Evolutionary conservation across 2,329 filamentous ascomycete genomes (phyloP), one percentile per base, ranked within the genome.

Genomic region (Amylocarpus encephaloides): DNA sequence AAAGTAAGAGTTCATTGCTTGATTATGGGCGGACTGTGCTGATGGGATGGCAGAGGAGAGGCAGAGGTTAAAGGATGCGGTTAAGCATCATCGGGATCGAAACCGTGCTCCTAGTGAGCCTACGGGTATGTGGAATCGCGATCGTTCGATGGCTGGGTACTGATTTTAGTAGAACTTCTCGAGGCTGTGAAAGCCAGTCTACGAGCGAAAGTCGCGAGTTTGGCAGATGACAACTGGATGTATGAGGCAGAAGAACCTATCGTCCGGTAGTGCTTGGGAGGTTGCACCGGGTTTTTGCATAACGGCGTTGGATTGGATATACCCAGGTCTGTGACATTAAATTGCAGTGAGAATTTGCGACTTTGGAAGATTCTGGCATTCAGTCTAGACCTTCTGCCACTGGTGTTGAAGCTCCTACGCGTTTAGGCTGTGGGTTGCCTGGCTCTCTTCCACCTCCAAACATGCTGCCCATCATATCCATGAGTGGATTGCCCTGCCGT

Each of bases 391-490:
- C 79, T 60, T 83, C 80, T 3, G 79, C 73, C 46, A 74, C 68
- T 18, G 80, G 79, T 58, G 71, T 72, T 48, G 67, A 54, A 13
- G 67, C 64, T 32, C 66, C 65, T 43, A 70, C 67, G 47, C 68
- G 66, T 51, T 62, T 64, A 45, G 60, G 53, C 39, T 65, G 67
- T 55, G 70, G 60, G 46, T 65, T 65, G 35, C 58, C 58, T 38
- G 61, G 66, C 57, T 68, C 75, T 45, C 74, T 75, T 13, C 76
- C 89, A 44, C 89, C 89, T 43, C 91, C 91, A 64, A 98, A 87
- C 76, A 98, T 81, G 55, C 83, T 91, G 43, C 90, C 91, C 87
- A 98, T 94, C 91, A 98, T 97, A 67, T 98, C 93, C 70, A 97
- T 82, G 68, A 98, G 74, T 2, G 91, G 91, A 68, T 97, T 97